Evolutionary conservation across 768 basidiomycete genomes (phyloP).

Genomic region (Mycena filopes): DNA sequence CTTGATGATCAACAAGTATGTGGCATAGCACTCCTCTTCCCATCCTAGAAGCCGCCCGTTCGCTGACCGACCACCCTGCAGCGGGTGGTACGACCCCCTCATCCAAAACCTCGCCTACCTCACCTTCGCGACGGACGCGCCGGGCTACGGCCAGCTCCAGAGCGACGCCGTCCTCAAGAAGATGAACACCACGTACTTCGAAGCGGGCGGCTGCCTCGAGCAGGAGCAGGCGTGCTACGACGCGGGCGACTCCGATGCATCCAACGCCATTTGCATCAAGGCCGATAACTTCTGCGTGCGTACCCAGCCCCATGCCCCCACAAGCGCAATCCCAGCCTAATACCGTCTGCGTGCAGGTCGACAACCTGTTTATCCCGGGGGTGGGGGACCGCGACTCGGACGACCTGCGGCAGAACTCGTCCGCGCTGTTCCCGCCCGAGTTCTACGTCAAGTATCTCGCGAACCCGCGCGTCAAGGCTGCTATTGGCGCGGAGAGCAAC

Average conservation of each 20-base stretch:
- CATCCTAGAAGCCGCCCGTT: background rate
- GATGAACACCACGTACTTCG: slow-evolving; percentile 62
- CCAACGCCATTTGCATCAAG: slow-evolving; percentile 59
- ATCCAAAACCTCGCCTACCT: slow-evolving; percentile 72
- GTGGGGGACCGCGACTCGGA: slow-evolving; percentile 63
- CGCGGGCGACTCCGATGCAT: slow-evolving; percentile 57
- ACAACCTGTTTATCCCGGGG: slow-evolving; percentile 61
- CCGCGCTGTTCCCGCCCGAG: slow-evolving; percentile 65
- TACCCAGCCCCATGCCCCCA: slow-evolving; percentile 30
- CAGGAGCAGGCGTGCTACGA: slow-evolving; percentile 67
- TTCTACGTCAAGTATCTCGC: slow-evolving; percentile 62
- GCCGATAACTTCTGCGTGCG: slow-evolving; percentile 68
- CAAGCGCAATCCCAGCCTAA: background rate
- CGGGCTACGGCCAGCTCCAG: slow-evolving; percentile 74
- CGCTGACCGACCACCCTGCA: too few relatives aligned
- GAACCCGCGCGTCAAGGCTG: slow-evolving; percentile 45
- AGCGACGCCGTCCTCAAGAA: slow-evolving; percentile 53
- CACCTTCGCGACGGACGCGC: slow-evolving; percentile 68
- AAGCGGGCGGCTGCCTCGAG: slow-evolving; percentile 59
- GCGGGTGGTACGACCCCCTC: slow-evolving; percentile 75
- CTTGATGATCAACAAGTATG: slow-evolving; percentile 72
- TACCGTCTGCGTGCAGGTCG: slow-evolving; percentile 42
- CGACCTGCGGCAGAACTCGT: slow-evolving; percentile 67
- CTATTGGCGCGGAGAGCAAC: slow-evolving; percentile 62
- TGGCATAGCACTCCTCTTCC: background rate